Evolutionary conservation across 257 asterid species (phyloP), one percentile per base, ranked within the genome.

Genomic region (Ballota nigra): DNA sequence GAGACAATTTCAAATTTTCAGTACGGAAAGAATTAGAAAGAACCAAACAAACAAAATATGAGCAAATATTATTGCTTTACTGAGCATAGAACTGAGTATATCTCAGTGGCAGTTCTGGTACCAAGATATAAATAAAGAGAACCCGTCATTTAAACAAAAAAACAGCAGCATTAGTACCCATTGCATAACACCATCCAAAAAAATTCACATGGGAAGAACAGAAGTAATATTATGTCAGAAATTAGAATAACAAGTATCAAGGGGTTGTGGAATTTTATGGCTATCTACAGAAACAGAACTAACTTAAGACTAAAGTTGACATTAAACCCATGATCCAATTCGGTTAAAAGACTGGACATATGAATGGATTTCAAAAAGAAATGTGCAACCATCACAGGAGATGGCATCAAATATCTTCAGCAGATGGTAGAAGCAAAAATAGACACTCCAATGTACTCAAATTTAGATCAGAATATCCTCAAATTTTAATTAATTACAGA

Each of bases 51-150:
- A 29, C 61, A 66, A 53, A 52, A 56, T 16, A 41, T n/a, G 28
- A 43, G 47, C 65, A 66, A 55, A 55, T n/a, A 56, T 29, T 36
- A 59, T 28, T 6, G 55, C 53, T 34, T 43, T 38, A 61, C 19
- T 45, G 63, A 51, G 22, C 68, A 62, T 24, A 41, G 43, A 56
- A 13, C 15, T 31, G 10, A 45, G 24, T 56, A 72, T 41, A 43
- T 55, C 61, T 36, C 29, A 34, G 47, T 12, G 40, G 24, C 67
- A 69, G 53, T 43, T 52, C 28, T 29, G 31, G 13, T 3, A 13
- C 38, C 28, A 64, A 47, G 16, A 19, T 55, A 55, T 6, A 73
- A 78, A 53, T 8, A 52, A 43, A 59, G 58, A 36, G 40, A 62
- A 12, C 19, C 3, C 40, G 29, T 18, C 45, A 34, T 3, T 18